These are phyloP conservation scores for Schwanniomyces vanrijiae DNA, from an alignment of 805 yeast species.

Conservation along the genomic window DNA sequence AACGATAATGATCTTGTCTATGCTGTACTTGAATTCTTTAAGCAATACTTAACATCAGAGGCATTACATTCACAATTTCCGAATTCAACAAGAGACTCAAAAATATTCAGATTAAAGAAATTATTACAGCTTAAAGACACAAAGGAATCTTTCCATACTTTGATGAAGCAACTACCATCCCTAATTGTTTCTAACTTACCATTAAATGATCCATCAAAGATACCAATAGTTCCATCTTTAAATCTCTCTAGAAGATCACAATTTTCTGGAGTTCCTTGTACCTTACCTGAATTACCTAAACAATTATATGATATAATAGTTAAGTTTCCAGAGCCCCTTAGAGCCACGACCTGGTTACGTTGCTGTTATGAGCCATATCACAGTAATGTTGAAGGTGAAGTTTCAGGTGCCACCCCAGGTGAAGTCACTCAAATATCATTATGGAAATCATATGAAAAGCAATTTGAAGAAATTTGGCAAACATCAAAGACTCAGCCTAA, in stretches of 20 bases:
- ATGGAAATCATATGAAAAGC: slow-evolving; percentile 93
- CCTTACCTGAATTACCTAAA: slow-evolving; percentile 60
- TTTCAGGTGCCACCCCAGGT: slow-evolving; percentile 40
- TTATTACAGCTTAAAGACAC: slow-evolving; percentile 50
- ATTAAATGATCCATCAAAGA: slow-evolving; percentile 30
- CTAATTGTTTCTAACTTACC: slow-evolving; percentile 40
- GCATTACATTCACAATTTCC: slow-evolving; percentile 34
- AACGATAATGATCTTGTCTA: slow-evolving; percentile 71
- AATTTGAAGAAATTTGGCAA: slow-evolving; percentile 67
- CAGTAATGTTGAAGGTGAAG: slow-evolving; percentile 9
- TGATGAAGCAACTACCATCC: slow-evolving; percentile 62
- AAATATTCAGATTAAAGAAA: slow-evolving; percentile 43
- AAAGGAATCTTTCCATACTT: slow-evolving; percentile 48
- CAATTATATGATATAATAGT: slow-evolving; percentile 61
- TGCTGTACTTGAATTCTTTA: slow-evolving; percentile 77
- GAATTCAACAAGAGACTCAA: slow-evolving; percentile 29
- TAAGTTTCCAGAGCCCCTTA: slow-evolving; percentile 73
- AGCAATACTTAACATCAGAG: slow-evolving; percentile 73
- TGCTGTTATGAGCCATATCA: slow-evolving; percentile 77
- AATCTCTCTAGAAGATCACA: slow-evolving; percentile 53
- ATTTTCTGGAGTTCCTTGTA: slow-evolving; percentile 51
- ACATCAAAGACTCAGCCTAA: slow-evolving; percentile 38
- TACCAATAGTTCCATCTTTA: slow-evolving; percentile 20
- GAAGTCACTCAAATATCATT: slow-evolving; percentile 94
- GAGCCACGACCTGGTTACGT: slow-evolving; percentile 94